Base-by-base conservation (phyloP, 768 basidiomycete genomes). In the Tricholoma saponaceum region DNA sequence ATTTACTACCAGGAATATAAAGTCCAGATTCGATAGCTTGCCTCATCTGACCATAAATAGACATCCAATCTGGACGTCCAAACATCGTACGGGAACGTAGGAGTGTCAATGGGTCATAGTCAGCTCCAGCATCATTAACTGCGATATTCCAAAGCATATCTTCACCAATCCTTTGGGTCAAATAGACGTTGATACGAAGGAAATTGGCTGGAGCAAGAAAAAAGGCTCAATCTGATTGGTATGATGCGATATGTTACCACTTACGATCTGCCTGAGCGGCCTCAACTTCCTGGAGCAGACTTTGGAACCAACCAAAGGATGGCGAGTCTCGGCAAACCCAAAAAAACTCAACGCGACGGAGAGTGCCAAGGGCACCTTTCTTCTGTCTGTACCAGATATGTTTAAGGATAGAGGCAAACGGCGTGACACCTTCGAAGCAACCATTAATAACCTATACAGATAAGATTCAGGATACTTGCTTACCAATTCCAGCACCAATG, bases 281-380 rank as follows among this genome's bases (percentile, higher is more conserved):
- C 70, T 97, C 95, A 47, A 97, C 86, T 69, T 94, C 87, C 66
- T 89, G 87, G 58, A 97, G 79, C 53, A 97, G 75, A 59, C 82
- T 86, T 71, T 95, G 92, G 83, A 98, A 96, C 95, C 95, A 97
- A 64, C 92, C 94, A 66, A 97, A 94, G n/a, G 90, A 91, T n/a
- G 92, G 92, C n/a, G 90, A 85, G 63, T 95, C 91, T 69, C 91
- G 87, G 70, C 88, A 91, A 61, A 92, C 83, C 95, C 94, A 96
- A 76, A 96, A 91, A 73, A 96, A 95, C 65, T 96, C 92, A 57
- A 97, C 95, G 43, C 90, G 84, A 53, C 88, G 86, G 56, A 98
- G 84, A 28, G 86, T 82, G 30, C 91, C 90, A 33, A 95, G 76
- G 58, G 83, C 80, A 41, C 88, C 87, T 56, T 79, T 81, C 74